Base-by-base conservation (phyloP, 2,329 filamentous ascomycete species). In the Zasmidium cellare region DNA sequence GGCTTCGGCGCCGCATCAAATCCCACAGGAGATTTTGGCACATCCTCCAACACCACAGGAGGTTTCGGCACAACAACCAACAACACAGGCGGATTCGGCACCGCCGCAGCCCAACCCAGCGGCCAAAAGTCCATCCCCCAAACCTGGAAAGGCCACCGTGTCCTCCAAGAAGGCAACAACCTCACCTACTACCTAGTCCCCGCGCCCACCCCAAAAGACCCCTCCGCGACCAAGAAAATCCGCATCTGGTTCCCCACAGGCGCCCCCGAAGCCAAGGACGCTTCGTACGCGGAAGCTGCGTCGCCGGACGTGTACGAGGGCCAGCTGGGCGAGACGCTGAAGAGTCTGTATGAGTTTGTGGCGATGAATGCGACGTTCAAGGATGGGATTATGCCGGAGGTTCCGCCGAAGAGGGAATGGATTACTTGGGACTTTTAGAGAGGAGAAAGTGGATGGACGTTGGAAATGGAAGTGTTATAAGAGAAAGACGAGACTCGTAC, bases 371-470 rank as follows among this genome's bases (percentile, higher is more conserved):
- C 90, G 0, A 74, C 72, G 28, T 96, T 96, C 72, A 80, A 83
- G 45, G 85, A 85, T 35, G 88, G 87, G 0, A 67, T 86, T 6
- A 88, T 96, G 77, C 92, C 92, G 0, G 81, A 88, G 65, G 76
- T 91, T 47, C 90, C 92, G 19, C 92, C 92, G 0, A 87, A 87
- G 74, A 81, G 85, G 60, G 91, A 93, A 69, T 93, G 87, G 80
- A 60, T 72, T 87, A 86, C 64, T 9, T 72, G 60, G 53, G 70
- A 72, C 51, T 51, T 67, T 25, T 68, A 49, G 56, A 23, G 3
- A 31, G 23, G 24, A 3, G 12, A 19, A n/a, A 2, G 49, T 20
- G 23, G 23, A 14, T n/a, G n/a, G n/a, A n/a, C n/a, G 23, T 49
- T 20, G 22, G 16, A 11, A 49, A 9, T 20, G 23, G 16, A 22